Conservation (phyloP, 148 eudicot genomes). For the Gaultheria prostrata region DNA sequence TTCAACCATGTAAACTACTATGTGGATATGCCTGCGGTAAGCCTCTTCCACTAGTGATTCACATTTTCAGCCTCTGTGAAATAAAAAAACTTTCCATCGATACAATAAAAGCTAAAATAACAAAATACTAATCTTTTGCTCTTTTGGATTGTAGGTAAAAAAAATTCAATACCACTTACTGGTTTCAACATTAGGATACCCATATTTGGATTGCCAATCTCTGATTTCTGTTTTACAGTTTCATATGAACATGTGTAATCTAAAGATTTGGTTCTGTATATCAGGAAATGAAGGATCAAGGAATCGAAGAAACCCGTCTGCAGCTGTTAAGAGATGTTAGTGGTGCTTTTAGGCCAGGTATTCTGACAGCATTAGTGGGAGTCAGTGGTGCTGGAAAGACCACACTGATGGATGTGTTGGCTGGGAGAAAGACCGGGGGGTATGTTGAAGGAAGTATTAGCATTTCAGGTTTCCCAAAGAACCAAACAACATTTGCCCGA, state of each 20-base stretch:
- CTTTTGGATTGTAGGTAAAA: background rate
- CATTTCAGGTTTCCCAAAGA: slow-evolving; percentile 2
- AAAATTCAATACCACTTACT: background rate
- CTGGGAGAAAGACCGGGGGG: slow-evolving; percentile 2
- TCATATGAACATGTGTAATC: background rate
- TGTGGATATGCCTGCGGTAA: slow-evolving; percentile 18
- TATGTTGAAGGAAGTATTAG: slow-evolving; percentile 5
- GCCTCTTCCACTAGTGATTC: slow-evolving; percentile 11
- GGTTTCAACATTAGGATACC: background rate
- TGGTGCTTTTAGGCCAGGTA: slow-evolving; percentile 29
- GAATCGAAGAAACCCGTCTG: slow-evolving; percentile 26
- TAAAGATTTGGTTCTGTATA: background rate
- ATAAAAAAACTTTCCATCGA: background rate
- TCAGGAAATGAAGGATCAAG: slow-evolving; percentile 41
- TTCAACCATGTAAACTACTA: slow-evolving; percentile 40
- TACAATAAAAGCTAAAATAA: background rate
- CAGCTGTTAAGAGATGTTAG: slow-evolving; percentile 28
- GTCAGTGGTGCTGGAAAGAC: slow-evolving; percentile 8
- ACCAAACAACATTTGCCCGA: slow-evolving; percentile 2
- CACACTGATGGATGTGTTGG: slow-evolving; percentile 5
- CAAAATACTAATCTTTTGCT: background rate
- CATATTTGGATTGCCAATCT: background rate
- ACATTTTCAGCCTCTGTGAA: background rate
- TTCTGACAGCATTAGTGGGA: slow-evolving; percentile 30
- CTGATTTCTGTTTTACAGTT: background rate